phyloP scores from a whole-genome alignment of 257 asterid species.

The Anisodus acutangulus region DNA sequence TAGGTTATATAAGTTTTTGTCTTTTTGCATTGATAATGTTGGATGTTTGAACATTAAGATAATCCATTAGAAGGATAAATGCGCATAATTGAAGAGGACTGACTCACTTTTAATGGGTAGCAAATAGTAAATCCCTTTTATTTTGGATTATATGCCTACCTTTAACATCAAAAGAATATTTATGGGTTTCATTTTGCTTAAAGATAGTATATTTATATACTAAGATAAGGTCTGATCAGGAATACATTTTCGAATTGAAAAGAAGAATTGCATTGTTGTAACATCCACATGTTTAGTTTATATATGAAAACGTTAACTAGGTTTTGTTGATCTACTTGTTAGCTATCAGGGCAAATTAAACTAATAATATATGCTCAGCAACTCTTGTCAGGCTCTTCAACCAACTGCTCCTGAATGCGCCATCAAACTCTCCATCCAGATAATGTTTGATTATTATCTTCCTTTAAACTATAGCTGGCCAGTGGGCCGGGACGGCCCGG shows the following conservation, averaged over 20 bases:
- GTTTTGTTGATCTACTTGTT: neutral
- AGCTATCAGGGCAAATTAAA: conserved; percentile 2
- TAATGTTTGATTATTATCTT: neutral
- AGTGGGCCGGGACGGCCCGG: too few species aligned
- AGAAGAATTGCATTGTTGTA: neutral
- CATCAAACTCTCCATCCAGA: neutral
- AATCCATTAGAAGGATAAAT: neutral
- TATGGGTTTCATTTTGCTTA: too few species aligned
- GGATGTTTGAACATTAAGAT: neutral
- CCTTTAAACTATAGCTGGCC: too few species aligned
- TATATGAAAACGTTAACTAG: neutral
- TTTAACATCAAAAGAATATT: too few species aligned
- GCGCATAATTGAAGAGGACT: neutral
- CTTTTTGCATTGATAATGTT: neutral
- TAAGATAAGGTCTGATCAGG: too few species aligned
- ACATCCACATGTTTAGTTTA: neutral
- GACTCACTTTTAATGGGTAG: neutral
- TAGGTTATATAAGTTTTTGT: too few species aligned
- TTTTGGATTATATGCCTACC: neutral
- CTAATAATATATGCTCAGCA: conserved; percentile 16
- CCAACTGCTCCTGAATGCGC: conserved; percentile 14
- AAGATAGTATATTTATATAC: too few species aligned
- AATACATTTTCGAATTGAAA: neutral
- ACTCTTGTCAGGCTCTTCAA: conserved; percentile 33
- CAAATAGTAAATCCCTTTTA: neutral